Percentiles rank a stretch among this genome's conserved stretches.
Conservation (phyloP, 2,329 filamentous ascomycete species). For the Alternaria triticimaculans region DNA sequence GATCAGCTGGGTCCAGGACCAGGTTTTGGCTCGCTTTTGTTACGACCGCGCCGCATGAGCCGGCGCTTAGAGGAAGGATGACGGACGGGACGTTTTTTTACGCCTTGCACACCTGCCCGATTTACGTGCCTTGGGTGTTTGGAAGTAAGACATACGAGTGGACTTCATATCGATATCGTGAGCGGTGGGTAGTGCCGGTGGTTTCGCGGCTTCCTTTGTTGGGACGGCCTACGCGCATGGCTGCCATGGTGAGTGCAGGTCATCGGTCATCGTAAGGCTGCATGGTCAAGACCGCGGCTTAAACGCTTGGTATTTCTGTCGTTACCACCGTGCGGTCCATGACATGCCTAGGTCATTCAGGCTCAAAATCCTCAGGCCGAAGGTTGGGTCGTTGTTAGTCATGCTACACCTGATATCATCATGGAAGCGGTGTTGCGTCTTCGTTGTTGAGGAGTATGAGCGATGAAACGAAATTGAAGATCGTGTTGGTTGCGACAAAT, state of each 20-base stretch:
- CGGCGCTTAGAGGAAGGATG: slow-evolving; percentile 17
- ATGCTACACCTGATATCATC: neutral
- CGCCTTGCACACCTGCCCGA: slow-evolving; percentile 7
- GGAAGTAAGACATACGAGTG: slow-evolving; percentile 8
- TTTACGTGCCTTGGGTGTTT: slow-evolving; percentile 3
- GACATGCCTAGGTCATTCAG: neutral
- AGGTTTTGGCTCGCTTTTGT: neutral
- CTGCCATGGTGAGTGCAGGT: neutral
- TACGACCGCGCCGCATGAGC: slow-evolving; percentile 1
- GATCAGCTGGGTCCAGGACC: slow-evolving; percentile 1
- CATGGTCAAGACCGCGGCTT: slow-evolving; percentile 1
- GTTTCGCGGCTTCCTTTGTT: neutral
- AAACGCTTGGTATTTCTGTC: neutral
- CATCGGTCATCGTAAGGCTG: slow-evolving; percentile 1
- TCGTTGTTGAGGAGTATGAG: neutral
- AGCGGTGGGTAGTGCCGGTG: neutral
- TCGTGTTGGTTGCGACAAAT: slow-evolving; percentile 2
- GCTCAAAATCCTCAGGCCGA: neutral
- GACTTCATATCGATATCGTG: neutral
- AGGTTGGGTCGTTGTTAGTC: neutral
- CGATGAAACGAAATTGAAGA: slow-evolving; percentile 1
- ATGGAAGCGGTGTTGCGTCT: neutral
- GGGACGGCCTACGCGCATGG: neutral
- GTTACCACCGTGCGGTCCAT: neutral
- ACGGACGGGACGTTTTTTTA: slow-evolving; percentile 5